Evolutionary conservation across 2,329 filamentous ascomycete species (phyloP).

Genomic region (Microcyclosporella mali): DNA sequence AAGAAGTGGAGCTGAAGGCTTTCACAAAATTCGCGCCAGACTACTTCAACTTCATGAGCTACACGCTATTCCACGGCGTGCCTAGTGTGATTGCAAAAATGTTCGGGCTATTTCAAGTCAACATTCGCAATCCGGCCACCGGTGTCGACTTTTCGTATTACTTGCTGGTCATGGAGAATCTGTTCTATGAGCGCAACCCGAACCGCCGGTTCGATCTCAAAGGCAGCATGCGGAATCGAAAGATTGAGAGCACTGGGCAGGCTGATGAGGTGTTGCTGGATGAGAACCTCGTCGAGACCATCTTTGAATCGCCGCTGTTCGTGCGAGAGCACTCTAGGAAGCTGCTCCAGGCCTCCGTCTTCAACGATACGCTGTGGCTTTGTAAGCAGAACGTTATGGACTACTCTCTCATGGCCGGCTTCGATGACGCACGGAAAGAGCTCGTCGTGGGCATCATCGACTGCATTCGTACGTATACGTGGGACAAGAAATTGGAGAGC

Average conservation of each 20-base stretch:
- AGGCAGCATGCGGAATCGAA: slow-evolving; percentile 96
- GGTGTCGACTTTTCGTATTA: slow-evolving; percentile 93
- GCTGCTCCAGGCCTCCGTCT: slow-evolving; percentile 81
- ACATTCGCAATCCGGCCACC: slow-evolving; percentile 89
- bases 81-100: slow-evolving; percentile 98
- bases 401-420: slow-evolving; percentile 96
- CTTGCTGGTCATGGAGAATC: slow-evolving; percentile 90
- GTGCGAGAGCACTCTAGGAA: slow-evolving; percentile 95
- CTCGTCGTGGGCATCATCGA: slow-evolving; percentile 97
- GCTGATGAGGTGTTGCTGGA: slow-evolving; percentile 94
- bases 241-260: slow-evolving; percentile 91
- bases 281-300: slow-evolving; percentile 98
- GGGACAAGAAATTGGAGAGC: slow-evolving; percentile 99
- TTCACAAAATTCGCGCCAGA: slow-evolving; percentile 94
- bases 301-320: slow-evolving; percentile 94
- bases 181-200: slow-evolving; percentile 91
- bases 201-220: slow-evolving; percentile 84
- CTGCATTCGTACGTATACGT: slow-evolving; percentile 96
- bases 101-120: slow-evolving; percentile 95
- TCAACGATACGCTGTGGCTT: slow-evolving; percentile 95
- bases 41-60: slow-evolving; percentile 96
- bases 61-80: slow-evolving; percentile 85
- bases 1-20: slow-evolving; percentile 83
- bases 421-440: slow-evolving; percentile 83
- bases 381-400: slow-evolving; percentile 98